Evolutionary conservation across 1,284 basidiomycete genomes (phyloP), one percentile per base, ranked within the genome.

Genomic region (Heterobasidion parviporum): DNA sequence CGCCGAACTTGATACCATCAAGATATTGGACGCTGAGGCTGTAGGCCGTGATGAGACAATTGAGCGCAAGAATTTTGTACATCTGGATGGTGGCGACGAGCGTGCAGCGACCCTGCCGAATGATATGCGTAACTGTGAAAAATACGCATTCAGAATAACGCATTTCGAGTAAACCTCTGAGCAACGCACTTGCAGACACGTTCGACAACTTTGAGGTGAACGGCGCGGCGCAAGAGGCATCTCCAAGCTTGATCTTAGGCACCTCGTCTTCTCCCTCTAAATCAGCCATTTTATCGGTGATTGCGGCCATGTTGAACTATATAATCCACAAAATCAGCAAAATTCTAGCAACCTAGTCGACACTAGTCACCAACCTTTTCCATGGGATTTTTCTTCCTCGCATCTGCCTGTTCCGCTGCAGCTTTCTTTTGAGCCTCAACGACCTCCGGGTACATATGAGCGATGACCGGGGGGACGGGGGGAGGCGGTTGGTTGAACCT

Each of bases 31-130:
- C 95, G 64, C 90, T 94, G 60, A 98, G 76, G 70, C 90, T 94
- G 74, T 95, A 98, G 35, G 94, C 94, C 3, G 94, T 96, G 69
- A 98, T 98, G 45, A 98, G 77, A 68, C 94, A 97, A 70, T 98
- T 98, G 59, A 97, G 76, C 2, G 94, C 94, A 43, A 98, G 78
- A 63, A 98, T 98, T 77, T 97, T 97, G 85, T 97, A 98, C 94
- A 98, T 98, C 73, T 98, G 95, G 57, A 95, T 90, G 1, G 94
- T 98, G 1, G 94, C 94, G 47, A 98, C 94, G 14, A 98, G 83
- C 0, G 94, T 98, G 75, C 94, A 97, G 49, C 94, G 89, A 20
- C 95, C 94, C 74, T 98, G 94, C 48, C 94, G 86, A 63, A 98
- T 96, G 68, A 98, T 97, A 68, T 94, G 93, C 33, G 91, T 88